Evolutionary conservation across 148 eudicot species (phyloP), one percentile per base, ranked within the genome.

Genomic region (Cornus suecica): DNA sequence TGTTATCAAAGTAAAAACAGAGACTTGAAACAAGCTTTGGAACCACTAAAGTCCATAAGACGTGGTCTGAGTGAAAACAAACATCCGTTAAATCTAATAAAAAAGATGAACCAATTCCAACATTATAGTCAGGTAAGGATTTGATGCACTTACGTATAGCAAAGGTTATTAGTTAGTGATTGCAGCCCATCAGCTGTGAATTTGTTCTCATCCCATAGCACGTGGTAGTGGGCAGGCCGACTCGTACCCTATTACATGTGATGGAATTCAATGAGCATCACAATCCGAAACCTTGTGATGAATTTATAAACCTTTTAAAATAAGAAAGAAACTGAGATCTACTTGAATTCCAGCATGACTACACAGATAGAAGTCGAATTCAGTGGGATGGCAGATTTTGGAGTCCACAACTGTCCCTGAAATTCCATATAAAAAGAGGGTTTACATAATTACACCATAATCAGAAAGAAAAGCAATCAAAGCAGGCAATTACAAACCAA

Each of bases 311-410:
- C 14, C 6, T 15, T 8, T 15, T 18, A 29, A 45, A 26, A 20
- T 8, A 23, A 1, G 6, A 66, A 48, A 5, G 22, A 16, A 16
- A 41, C 28, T 31, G 72, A 58, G 32, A 30, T 72, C 73, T 74
- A 92, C 99, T 91, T 95, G 87, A 65, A 95, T 89, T 56, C 99
- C 99, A 63, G 99, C 96, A 86, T 95, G 99, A 48, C 99, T 95
- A 81, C 99, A 95, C 27, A 95, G 84, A 69, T 91, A 95, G 82
- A 95, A 95, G 78, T 95, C 99, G 72, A 95, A 95, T 68, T 95
- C 99, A 11, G 97, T 92, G 5, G 99, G 99, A 68, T 95, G 99
- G 81, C 97, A 95, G 48, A 95, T 95, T 79, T 89, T 89, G 2
- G 97, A 89, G 82, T 95, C 99, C 4, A 95, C 92, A 62, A 95